A percentile compares a stretch with the other conserved stretches of the same genome.
phyloP scores from a whole-genome alignment of 2,329 filamentous ascomycete genomes.

The Curvularia verruculosa region DNA sequence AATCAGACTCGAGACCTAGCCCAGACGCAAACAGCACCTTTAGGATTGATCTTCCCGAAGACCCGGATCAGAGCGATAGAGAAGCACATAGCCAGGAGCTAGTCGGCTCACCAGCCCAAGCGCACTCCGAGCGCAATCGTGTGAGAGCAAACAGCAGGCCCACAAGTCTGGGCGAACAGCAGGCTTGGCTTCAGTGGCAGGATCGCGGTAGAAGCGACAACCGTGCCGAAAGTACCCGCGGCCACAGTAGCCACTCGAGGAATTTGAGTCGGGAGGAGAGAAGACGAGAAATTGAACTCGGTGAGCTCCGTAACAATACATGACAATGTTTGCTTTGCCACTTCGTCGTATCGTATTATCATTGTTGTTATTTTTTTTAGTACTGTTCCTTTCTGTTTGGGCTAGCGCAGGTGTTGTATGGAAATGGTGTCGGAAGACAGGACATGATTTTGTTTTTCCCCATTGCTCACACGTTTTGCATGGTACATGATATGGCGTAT shows the following conservation, averaged over 20 bases:
- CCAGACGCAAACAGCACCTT: slow-evolving; percentile 51
- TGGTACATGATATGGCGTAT: neutral
- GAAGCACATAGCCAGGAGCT: slow-evolving; percentile 39
- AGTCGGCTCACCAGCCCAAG: slow-evolving; percentile 35
- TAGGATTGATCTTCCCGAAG: slow-evolving; percentile 49
- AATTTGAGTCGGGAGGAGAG: slow-evolving; percentile 48
- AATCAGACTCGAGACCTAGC: slow-evolving; percentile 41
- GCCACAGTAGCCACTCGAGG: slow-evolving; percentile 39
- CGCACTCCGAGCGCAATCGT: slow-evolving; percentile 31
- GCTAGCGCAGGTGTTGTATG: neutral
- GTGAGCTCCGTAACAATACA: slow-evolving; percentile 16
- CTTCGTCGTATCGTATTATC: too few relatives aligned
- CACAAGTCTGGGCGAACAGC: slow-evolving; percentile 38
- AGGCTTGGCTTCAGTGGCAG: slow-evolving; percentile 39
- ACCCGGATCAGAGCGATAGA: slow-evolving; percentile 36
- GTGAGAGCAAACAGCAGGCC: slow-evolving; percentile 33
- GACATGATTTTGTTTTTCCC: neutral
- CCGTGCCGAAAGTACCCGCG: slow-evolving; percentile 34
- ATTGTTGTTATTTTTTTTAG: neutral
- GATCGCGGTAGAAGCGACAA: slow-evolving; percentile 38
- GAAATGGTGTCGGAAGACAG: neutral
- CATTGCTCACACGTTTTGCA: neutral
- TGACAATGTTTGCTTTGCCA: slow-evolving; percentile 6
- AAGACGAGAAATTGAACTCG: slow-evolving; percentile 51
- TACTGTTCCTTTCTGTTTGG: neutral